A percentile compares a stretch with the other conserved stretches of the same genome.
Conservation (phyloP, 345 rosid genomes). For the Boechera stricta region DNA sequence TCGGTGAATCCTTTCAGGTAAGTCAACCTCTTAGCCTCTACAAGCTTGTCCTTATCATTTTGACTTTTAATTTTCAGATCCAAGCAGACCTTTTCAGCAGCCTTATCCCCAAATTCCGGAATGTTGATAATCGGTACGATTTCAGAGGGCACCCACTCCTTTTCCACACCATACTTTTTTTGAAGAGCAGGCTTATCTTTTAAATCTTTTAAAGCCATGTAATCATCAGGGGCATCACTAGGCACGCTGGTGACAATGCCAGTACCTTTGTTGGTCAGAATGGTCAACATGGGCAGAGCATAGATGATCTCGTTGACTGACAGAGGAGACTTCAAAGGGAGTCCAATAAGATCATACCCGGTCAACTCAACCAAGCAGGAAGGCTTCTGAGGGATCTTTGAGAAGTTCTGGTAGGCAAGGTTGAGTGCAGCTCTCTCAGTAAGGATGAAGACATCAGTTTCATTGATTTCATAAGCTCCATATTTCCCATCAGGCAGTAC, state of each 20-base stretch:
- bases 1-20: slow-evolving; percentile 88
- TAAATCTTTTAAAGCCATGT: slow-evolving; percentile 81
- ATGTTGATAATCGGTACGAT: slow-evolving; percentile 77
- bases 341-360: slow-evolving; percentile 88
- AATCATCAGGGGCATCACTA: slow-evolving; percentile 97
- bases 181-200: slow-evolving; percentile 80
- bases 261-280: slow-evolving; percentile 93
- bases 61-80: slow-evolving; percentile 89
- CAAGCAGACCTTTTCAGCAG: slow-evolving; percentile 85
- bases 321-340: slow-evolving; percentile 78
- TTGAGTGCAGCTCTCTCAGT: slow-evolving; percentile 84
- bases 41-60: slow-evolving; percentile 92
- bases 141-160: slow-evolving; percentile 91
- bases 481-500: slow-evolving; percentile 92
- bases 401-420: slow-evolving; percentile 85
- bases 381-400: slow-evolving; percentile 71
- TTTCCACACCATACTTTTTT: slow-evolving; percentile 75
- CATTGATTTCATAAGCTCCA: slow-evolving; percentile 90
- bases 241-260: slow-evolving; percentile 97
- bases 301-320: slow-evolving; percentile 70
- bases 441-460: slow-evolving; percentile 73
- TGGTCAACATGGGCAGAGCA: slow-evolving; percentile 92
- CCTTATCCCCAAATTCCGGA: slow-evolving; percentile 84
- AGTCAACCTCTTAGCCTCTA: slow-evolving; percentile 86
- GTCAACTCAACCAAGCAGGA: slow-evolving; percentile 81